Conservation (phyloP, 23 red algal genomes). For the Rhodosorus marinus region DNA sequence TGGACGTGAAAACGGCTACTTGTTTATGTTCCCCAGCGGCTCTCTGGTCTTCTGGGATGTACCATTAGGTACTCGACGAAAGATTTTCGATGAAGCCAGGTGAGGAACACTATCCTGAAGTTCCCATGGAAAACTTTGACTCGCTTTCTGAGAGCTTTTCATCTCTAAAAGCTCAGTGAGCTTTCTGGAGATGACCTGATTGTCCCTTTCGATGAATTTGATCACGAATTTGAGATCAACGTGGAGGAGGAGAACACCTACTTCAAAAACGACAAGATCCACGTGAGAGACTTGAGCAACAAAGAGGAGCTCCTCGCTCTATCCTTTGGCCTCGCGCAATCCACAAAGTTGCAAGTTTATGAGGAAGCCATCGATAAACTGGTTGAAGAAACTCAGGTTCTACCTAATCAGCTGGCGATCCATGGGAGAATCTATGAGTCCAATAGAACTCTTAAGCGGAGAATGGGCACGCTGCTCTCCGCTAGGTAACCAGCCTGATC, state of each 20-base stretch:
- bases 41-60: conserved; percentile 87
- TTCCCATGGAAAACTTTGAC: too few species aligned
- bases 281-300: conserved; percentile 28
- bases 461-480: conserved; percentile 67
- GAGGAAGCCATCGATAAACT: conserved; percentile 65
- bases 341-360: conserved; percentile 57
- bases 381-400: conserved; percentile 34
- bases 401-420: conserved; percentile 62
- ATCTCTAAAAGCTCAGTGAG: too few species aligned
- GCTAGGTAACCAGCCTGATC: too few species aligned
- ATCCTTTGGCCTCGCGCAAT: conserved; percentile 84
- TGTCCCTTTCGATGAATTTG: conserved; percentile 54
- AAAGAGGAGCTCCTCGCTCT: conserved; percentile 51
- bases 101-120: too few species aligned
- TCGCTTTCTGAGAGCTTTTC: too few species aligned
- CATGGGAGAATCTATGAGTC: conserved; percentile 42
- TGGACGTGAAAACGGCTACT: conserved; percentile 14
- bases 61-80: background rate
- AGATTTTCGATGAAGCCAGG: background rate
- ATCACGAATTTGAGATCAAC: conserved; percentile 79
- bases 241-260: conserved; percentile 4
- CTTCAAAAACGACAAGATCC: conserved; percentile 64
- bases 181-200: conserved; percentile 1
- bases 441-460: conserved; percentile 18
- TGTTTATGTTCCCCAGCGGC: conserved; percentile 75